Conservation (phyloP, 2,329 filamentous ascomycete species). For the Aspergillus pseudotamarii region DNA sequence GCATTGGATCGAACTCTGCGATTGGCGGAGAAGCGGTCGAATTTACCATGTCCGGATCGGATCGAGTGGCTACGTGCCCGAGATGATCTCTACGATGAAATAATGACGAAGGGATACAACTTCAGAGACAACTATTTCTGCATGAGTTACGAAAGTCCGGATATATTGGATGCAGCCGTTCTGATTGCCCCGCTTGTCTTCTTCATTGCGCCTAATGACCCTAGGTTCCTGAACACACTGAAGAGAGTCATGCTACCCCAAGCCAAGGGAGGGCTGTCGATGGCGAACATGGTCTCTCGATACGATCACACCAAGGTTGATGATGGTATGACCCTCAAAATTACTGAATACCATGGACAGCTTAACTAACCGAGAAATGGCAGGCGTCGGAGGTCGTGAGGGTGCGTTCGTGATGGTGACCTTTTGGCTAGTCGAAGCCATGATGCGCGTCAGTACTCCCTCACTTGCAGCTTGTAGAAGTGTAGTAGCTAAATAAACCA, state of each 20-base stretch:
- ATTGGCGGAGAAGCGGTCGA: slow-evolving; percentile 69
- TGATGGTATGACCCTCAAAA: background rate
- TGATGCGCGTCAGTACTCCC: background rate
- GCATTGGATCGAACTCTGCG: slow-evolving; percentile 75
- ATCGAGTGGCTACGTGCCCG: slow-evolving; percentile 66
- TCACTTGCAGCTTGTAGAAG: accelerated
- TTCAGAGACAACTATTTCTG: slow-evolving; percentile 69
- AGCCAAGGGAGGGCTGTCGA: background rate
- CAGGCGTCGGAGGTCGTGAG: background rate
- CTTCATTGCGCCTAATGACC: background rate
- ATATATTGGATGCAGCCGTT: slow-evolving; percentile 64
- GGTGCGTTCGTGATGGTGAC: background rate
- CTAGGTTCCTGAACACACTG: background rate
- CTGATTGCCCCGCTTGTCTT: background rate
- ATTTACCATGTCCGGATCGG: slow-evolving; percentile 73
- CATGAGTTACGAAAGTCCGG: slow-evolving; percentile 74
- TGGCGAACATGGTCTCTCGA: background rate
- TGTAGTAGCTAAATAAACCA: background rate
- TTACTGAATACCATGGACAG: accelerated
- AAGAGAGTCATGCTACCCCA: background rate
- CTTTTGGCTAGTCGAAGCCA: background rate
- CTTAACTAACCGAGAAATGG: background rate
- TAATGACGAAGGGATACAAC: slow-evolving; percentile 80
- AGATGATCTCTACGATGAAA: slow-evolving; percentile 71
- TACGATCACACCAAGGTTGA: background rate